These are phyloP conservation scores for Fusarium irregulare DNA, from an alignment of 2,329 filamentous ascomycete genomes.

Conservation along the genomic window DNA sequence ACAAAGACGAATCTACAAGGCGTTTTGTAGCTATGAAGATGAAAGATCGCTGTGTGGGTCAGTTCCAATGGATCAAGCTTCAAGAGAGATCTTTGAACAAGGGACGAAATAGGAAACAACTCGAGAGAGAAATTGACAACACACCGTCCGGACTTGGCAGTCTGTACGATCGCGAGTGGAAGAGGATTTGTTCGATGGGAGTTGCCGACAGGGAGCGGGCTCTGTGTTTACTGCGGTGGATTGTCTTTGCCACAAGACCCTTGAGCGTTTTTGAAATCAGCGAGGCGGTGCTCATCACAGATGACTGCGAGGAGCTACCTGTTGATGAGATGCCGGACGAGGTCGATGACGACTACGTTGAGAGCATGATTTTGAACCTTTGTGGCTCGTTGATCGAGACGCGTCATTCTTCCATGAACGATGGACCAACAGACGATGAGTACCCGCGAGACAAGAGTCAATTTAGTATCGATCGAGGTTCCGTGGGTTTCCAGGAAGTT, in stretches of 20 bases:
- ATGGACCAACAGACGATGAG: fast-evolving
- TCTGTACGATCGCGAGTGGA: conserved; percentile 50
- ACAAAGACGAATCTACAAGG: conserved; percentile 36
- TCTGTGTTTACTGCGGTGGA: conserved; percentile 48
- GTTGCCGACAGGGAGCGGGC: conserved; percentile 29
- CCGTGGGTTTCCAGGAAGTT: fast-evolving
- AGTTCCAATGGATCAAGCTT: conserved; percentile 51
- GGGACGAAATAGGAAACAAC: conserved; percentile 45
- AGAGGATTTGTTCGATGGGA: conserved; percentile 28
- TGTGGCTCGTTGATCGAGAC: background rate
- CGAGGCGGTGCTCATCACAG: background rate
- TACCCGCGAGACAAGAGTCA: fast-evolving
- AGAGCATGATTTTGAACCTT: background rate
- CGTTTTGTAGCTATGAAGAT: conserved; percentile 39
- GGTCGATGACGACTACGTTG: background rate
- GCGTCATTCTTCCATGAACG: fast-evolving
- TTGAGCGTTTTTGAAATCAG: background rate
- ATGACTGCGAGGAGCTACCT: fast-evolving
- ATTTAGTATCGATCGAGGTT: fast-evolving
- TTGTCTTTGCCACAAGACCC: conserved; percentile 41
- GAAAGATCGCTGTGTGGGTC: conserved; percentile 46
- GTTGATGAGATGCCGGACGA: background rate
- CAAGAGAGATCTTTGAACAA: conserved; percentile 41
- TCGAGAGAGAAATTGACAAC: conserved; percentile 45
- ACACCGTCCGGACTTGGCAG: conserved; percentile 44